These are phyloP conservation scores for Berberis vulgaris DNA, from an alignment of 164 flowering plant species.

Conservation along the genomic window DNA sequence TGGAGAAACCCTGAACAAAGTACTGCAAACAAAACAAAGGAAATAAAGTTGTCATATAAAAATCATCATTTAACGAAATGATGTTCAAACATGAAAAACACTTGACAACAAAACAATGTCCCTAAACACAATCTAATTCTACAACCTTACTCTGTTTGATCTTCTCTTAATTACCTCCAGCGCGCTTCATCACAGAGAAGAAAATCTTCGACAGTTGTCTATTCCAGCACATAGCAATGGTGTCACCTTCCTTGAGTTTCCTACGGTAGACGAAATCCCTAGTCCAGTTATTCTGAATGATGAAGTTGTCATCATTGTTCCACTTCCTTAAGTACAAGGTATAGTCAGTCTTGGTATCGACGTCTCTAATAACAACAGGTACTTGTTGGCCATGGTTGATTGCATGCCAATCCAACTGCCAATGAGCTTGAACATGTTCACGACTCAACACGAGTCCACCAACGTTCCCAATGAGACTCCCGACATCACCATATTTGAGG, in stretches of 20 bases:
- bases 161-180: background rate
- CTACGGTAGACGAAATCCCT: constrained; percentile 11
- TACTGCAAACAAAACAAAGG: background rate
- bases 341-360: constrained; percentile 5
- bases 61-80: background rate
- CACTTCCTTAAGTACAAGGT: constrained; percentile 8
- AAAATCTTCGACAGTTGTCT: background rate
- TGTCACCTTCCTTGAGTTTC: constrained; percentile 9
- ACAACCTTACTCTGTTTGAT: background rate
- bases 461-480: background rate
- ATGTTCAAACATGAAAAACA: background rate
- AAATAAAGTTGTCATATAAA: background rate
- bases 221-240: constrained; percentile 12
- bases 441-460: constrained; percentile 5
- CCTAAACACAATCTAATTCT: background rate
- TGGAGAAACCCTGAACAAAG: no score
- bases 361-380: background rate
- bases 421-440: constrained; percentile 1
- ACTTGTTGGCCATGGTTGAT: background rate
- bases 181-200: constrained; percentile 10
- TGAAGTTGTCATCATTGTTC: constrained; percentile 3
- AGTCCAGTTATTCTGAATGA: constrained; percentile 1
- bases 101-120: background rate
- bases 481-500: background rate
- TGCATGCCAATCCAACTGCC: constrained; percentile 1